Base-by-base conservation (phyloP, 1,284 basidiomycete genomes). In the Mycena citricolor region DNA sequence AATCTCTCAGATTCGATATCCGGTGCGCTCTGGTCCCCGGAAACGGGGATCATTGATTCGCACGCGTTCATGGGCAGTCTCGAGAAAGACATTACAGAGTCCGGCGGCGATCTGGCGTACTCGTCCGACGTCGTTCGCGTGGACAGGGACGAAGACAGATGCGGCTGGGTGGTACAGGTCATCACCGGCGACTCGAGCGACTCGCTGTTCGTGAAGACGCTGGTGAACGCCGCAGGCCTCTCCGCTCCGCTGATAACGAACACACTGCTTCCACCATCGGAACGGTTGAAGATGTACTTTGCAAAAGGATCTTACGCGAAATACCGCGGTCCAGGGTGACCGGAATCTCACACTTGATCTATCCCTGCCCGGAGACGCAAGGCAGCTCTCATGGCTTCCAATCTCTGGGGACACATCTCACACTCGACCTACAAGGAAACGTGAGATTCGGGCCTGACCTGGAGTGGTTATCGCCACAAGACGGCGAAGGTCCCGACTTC, bases 381-480 rank as follows among this genome's bases (percentile, higher is more conserved):
- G 66, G 67, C 31, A 70, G 70, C 45, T 70, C 67, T 3, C 77
- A 84, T 49, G 75, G 75, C 5, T 89, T 90, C 62, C 80, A 86
- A 47, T 87, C 87, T 3, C 72, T 97, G 8, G 94, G 94, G 3
- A 94, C 92, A 8, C 94, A 97, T 68, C 72, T 94, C 22, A 97
- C 93, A 6, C 69, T 99, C 31, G 91, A 95, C 64, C 63, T 99
- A 47, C 77, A 88, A 41, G 90, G 91, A 1, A 88, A 90, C 55
- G 76, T 99, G 39, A 81, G 83, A 19, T 99, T 99, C 62, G 95
- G 95, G 0, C 97, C 95, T 3, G 94, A 98, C 59, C 76, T 94
- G 7, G 87, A 97, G 61, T 93, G 90, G 83, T 73, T 97, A 58
- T 74, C 77, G 5, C 77, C 80, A 1, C 61, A 65, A 34, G 65